Evolutionary conservation across 1,139 yeast genomes (phyloP).

Genomic region (Protomyces macrosporus): DNA sequence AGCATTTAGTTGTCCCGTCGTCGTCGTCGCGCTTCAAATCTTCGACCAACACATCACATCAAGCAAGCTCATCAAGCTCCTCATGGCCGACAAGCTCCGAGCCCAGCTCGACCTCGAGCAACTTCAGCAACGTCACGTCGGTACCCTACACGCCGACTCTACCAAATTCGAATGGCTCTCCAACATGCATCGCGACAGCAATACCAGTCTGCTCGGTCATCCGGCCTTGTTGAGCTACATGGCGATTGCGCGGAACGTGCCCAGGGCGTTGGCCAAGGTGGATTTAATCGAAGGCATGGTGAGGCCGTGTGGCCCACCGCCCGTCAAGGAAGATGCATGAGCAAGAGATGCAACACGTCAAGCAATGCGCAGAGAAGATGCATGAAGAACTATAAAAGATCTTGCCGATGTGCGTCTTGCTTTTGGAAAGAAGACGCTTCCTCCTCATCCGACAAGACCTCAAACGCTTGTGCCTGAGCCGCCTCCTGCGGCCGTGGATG

Average conservation of each 20-base stretch:
- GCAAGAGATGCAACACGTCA: background rate
- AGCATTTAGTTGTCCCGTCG: background rate
- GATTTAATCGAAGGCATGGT: constrained; percentile 60
- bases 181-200: constrained; percentile 69
- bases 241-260: constrained; percentile 57
- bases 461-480: background rate
- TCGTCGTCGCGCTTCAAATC: background rate
- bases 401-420: background rate
- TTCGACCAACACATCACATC: background rate
- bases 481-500: background rate
- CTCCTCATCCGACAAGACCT: background rate
- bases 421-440: background rate
- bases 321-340: constrained; percentile 18
- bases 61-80: background rate
- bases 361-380: no score
- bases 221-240: constrained; percentile 60
- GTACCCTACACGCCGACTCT: constrained; percentile 68
- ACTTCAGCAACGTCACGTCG: constrained; percentile 58
- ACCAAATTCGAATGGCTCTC: constrained; percentile 53
- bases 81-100: constrained; percentile 35
- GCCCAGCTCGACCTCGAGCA: constrained; percentile 60
- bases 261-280: constrained; percentile 48
- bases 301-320: constrained; percentile 42
- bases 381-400: background rate
- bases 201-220: constrained; percentile 66